Percentiles rank a stretch among this genome's conserved stretches.
Evolutionary conservation across 176 grass and related monocot species (phyloP).

Genomic region (Zea mays): DNA sequence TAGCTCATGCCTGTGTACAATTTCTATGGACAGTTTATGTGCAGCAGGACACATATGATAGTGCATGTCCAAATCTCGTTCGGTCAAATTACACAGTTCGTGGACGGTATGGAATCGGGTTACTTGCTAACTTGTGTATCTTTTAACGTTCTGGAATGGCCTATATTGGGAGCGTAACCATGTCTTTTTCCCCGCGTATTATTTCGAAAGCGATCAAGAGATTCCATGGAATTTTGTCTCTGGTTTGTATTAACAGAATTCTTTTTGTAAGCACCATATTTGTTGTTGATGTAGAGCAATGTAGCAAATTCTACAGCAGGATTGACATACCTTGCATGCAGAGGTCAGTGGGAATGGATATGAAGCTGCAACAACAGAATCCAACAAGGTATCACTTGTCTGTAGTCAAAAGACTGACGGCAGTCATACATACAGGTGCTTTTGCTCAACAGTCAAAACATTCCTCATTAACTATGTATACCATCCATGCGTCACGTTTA

Average conservation of each 20-base stretch:
- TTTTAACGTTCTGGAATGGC: conserved; percentile 12
- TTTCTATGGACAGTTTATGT: conserved; percentile 2
- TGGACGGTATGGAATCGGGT: conserved; percentile 20
- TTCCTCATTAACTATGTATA: not conserved
- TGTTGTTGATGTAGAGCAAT: not conserved
- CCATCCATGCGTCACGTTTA: not conserved
- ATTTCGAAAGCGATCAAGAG: not conserved
- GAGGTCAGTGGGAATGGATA: not conserved
- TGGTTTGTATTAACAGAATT: not conserved
- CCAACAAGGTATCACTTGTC: not conserved
- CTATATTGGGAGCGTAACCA: conserved; percentile 15
- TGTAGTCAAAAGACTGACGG: not conserved
- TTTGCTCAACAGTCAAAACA: conserved; percentile 6
- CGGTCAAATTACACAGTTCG: conserved; percentile 1
- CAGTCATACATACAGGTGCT: not conserved
- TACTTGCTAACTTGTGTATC: not conserved
- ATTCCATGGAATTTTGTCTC: not conserved
- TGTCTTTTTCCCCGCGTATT: not conserved
- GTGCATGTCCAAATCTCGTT: conserved; percentile 36
- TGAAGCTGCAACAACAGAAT: not conserved
- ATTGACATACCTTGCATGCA: not conserved
- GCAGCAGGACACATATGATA: not conserved
- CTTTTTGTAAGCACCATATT: not conserved
- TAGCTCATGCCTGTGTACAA: not conserved
- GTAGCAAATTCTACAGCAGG: not conserved